Evolutionary conservation across 2,329 filamentous ascomycete genomes (phyloP), one percentile per base, ranked within the genome.

Genomic region (Immersiporthe knoxdaviesiana): DNA sequence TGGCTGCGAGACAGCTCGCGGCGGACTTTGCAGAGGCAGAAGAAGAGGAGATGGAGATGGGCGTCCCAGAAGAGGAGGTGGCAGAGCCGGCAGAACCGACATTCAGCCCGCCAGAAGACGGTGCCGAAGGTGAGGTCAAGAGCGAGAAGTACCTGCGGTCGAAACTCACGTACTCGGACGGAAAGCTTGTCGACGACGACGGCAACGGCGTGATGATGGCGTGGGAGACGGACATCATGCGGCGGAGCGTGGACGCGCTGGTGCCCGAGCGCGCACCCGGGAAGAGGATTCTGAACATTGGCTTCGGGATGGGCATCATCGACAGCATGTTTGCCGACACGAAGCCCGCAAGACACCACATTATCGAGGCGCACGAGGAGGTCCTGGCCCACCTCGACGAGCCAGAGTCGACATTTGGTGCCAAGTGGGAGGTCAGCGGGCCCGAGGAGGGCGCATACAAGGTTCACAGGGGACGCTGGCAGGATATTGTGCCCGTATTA

Each of bases 141-240:
- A 91, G 87, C 74, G 85, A 87, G 60, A 85, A 88, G 54, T 94
- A 94, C 76, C 87, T 95, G 60, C 84, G 87, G 62, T 91, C 90
- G 0, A 82, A 84, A 35, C 83, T 93, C 30, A 89, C 86, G 18
- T 91, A 92, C 79, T 84, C 85, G 63, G 82, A 86, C 68, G 85
- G 85, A 72, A 90, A 90, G 70, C 86, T 96, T 2, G 85, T 96
- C 8, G 92, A 96, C 76, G 84, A 88, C 3, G 87, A 89, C 72
- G 85, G 89, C 71, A 97, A 97, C 77, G 93, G 92, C 65, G 92
- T 97, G 60, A 97, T 97, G 93, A 97, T 97, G 93, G 87, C 90
- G 52, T 97, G 93, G 93, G 93, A 97, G 79, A 91, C 90, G 1
- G 88, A 90, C 72, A 96, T 97, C 74, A 97, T 97, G 93, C 87